Evolutionary conservation across 495 filamentous ascomycete species (phyloP).

Genomic region (Sporormia fimetaria): DNA sequence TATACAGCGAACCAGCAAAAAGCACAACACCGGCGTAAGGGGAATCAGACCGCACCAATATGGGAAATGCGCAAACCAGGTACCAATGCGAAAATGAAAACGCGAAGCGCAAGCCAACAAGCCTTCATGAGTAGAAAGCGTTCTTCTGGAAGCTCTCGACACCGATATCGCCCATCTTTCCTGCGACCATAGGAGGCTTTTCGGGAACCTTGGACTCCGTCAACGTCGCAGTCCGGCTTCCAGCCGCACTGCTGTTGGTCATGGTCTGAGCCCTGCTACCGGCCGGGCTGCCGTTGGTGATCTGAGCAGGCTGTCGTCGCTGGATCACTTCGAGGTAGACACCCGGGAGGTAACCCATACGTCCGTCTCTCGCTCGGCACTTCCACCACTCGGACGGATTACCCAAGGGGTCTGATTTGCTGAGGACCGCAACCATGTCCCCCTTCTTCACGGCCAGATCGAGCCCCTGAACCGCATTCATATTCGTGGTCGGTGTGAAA

Average conservation of each 20-base stretch:
- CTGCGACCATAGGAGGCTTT: slow-evolving; percentile 35
- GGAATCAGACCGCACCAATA: background rate
- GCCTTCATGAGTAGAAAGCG: slow-evolving; percentile 58
- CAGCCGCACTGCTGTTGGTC: slow-evolving; percentile 35
- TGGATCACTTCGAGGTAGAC: slow-evolving; percentile 80
- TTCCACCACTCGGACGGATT: slow-evolving; percentile 95
- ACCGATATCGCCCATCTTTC: slow-evolving; percentile 45
- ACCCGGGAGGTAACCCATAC: slow-evolving; percentile 80
- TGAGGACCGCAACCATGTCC: slow-evolving; percentile 87
- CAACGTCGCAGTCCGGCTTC: slow-evolving; percentile 32
- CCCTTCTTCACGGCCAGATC: slow-evolving; percentile 91
- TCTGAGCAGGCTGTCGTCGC: slow-evolving; percentile 46
- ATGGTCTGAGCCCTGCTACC: slow-evolving; percentile 34
- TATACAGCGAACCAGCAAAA: too few species aligned
- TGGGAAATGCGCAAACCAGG: background rate
- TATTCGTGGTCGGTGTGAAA: slow-evolving; percentile 61
- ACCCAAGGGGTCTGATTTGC: slow-evolving; percentile 84
- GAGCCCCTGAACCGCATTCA: slow-evolving; percentile 45
- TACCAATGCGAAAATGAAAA: slow-evolving; percentile 5
- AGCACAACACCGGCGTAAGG: too few species aligned
- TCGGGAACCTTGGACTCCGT: slow-evolving; percentile 44
- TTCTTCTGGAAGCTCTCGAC: slow-evolving; percentile 86
- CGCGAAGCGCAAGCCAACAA: background rate
- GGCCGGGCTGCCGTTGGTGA: slow-evolving; percentile 38
- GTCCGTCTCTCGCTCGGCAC: slow-evolving; percentile 81